Evolutionary conservation across 2,329 filamentous ascomycete species (phyloP).

Genomic region (Ambrosiella xylebori): DNA sequence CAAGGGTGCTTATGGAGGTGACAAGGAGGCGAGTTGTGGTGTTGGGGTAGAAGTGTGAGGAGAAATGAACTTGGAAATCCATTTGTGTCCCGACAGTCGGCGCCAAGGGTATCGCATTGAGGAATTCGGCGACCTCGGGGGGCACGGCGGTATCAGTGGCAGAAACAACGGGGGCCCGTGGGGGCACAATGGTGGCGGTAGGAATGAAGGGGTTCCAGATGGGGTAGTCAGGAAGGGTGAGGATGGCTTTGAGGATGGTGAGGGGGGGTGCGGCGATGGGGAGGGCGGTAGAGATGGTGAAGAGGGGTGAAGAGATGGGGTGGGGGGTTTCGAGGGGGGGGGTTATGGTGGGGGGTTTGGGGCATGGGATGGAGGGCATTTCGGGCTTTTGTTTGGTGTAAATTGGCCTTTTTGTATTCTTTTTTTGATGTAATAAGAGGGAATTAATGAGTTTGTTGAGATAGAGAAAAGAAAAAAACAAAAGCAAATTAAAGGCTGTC

Average conservation of each 20-base stretch:
- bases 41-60: background rate
- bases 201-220: slow-evolving; percentile 6
- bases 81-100: background rate
- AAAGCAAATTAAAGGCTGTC: too few relatives aligned
- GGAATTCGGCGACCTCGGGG: too few relatives aligned
- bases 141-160: too few relatives aligned
- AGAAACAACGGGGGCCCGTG: too few relatives aligned
- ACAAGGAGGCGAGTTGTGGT: background rate
- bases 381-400: background rate
- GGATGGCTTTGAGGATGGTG: background rate
- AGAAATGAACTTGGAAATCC: background rate
- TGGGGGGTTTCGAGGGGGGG: background rate
- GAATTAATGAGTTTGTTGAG: too few relatives aligned
- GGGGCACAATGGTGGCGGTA: background rate
- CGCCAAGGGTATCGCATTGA: background rate
- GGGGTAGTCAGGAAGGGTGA: background rate
- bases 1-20: background rate
- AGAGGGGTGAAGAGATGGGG: background rate
- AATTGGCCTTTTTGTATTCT: background rate
- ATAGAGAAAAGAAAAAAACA: too few relatives aligned
- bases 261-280: background rate
- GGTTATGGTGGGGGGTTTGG: background rate
- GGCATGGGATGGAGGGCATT: background rate
- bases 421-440: background rate
- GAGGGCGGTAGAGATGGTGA: background rate